A percentile compares a stretch with the other conserved stretches of the same genome.
phyloP scores from a whole-genome alignment of 1,284 basidiomycete genomes.

The Butyriboletus appendiculatus region DNA sequence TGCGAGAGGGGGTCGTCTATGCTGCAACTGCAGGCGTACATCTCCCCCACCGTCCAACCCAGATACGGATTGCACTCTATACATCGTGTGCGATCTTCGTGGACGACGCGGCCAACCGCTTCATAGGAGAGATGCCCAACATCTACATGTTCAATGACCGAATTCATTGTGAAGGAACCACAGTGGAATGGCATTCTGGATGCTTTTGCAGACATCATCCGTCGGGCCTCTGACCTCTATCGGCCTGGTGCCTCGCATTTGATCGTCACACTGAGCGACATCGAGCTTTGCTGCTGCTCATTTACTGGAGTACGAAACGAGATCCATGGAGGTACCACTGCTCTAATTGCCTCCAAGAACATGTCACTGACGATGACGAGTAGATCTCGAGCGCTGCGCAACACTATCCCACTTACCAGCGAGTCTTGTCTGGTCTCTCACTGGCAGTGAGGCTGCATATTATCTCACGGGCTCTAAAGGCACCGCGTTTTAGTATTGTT shows the following conservation, averaged over 20 bases:
- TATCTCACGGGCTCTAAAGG: too few species aligned
- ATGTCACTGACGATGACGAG: neutral
- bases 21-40: conserved; percentile 15
- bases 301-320: conserved; percentile 33
- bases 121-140: conserved; percentile 18
- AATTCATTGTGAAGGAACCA: too few species aligned
- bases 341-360: neutral
- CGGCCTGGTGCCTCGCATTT: conserved; percentile 23
- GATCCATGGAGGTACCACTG: conserved; percentile 19
- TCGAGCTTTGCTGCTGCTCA: conserved; percentile 26
- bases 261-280: conserved; percentile 29
- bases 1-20: conserved; percentile 15
- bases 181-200: too few species aligned
- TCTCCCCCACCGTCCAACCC: conserved; percentile 10
- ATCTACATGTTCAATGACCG: conserved; percentile 28
- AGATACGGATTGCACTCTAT: conserved; percentile 34
- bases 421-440: conserved; percentile 32
- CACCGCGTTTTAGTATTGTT: too few species aligned
- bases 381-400: conserved; percentile 20
- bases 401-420: conserved; percentile 32
- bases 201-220: too few species aligned
- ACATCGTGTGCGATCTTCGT: conserved; percentile 30
- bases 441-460: too few species aligned
- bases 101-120: conserved; percentile 29
- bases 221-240: conserved; percentile 12